These are phyloP conservation scores for Seiridium cupressi DNA, from an alignment of 2,329 filamentous ascomycete genomes.

Conservation along the genomic window DNA sequence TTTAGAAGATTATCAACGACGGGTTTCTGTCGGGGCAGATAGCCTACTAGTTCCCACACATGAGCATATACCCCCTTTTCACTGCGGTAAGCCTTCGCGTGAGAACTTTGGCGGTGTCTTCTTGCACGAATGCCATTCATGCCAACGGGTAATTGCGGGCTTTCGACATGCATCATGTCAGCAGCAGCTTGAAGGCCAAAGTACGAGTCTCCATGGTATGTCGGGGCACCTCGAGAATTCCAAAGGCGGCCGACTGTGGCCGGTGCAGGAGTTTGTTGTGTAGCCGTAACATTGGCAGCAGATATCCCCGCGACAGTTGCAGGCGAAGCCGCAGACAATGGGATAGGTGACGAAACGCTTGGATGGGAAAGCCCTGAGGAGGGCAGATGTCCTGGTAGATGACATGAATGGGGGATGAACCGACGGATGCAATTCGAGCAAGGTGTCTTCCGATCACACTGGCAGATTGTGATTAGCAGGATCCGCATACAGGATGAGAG, in stretches of 20 bases:
- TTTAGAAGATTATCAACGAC: slow-evolving; percentile 33
- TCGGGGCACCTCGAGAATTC: slow-evolving; percentile 14
- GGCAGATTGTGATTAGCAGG: too few species aligned
- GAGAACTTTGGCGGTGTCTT: slow-evolving; percentile 10
- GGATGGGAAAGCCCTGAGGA: too few species aligned
- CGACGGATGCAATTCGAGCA: too few species aligned
- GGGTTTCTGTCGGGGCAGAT: slow-evolving; percentile 33
- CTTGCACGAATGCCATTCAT: background rate
- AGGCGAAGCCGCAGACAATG: too few species aligned
- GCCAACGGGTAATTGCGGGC: slow-evolving; percentile 13
- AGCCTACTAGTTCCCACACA: slow-evolving; percentile 38
- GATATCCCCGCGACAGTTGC: too few species aligned
- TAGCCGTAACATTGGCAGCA: too few species aligned
- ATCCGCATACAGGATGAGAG: too few species aligned
- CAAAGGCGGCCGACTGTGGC: slow-evolving; percentile 8
- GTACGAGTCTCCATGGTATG: slow-evolving; percentile 18
- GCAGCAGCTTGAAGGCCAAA: slow-evolving; percentile 19
- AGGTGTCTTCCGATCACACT: too few species aligned
- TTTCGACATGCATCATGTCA: slow-evolving; percentile 13
- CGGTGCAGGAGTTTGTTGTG: too few species aligned
- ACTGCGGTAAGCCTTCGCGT: slow-evolving; percentile 13
- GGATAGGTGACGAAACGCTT: too few species aligned
- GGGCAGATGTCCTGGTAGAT: too few species aligned
- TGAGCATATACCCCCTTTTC: slow-evolving; percentile 25
- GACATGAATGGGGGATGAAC: too few species aligned